Base-by-base conservation (phyloP, 2,329 filamentous ascomycete genomes). In the Aulographum hederae region DNA sequence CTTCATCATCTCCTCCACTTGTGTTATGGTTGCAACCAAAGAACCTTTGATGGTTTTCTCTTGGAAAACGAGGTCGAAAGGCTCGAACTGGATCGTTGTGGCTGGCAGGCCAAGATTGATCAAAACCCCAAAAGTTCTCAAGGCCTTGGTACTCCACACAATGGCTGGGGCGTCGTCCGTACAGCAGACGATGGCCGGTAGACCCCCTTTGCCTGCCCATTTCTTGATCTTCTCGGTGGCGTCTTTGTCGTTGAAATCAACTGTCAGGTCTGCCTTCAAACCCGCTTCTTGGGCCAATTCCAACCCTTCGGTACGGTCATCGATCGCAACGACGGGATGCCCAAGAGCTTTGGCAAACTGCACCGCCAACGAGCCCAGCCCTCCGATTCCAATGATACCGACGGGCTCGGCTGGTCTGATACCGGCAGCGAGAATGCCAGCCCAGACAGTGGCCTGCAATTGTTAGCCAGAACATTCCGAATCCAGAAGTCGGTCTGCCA, bases 271-370 rank as follows among this genome's bases (percentile, higher is more conserved):
- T 8, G 38, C 34, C 16, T 33, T 40, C 2, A 32, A 23, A 18
- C 14, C 11, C 16, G n/a, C 23, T 26, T 19, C 18, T 18, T 30
- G 14, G 13, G 13, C 30, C 2, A 32, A 15, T 4, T 18, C 25
- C 6, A 13, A 4, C 10, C 44, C 42, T 33, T 45, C 40, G n/a
- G 25, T 26, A 12, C 42, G 42, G 16, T 47, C 46, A 25, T 46
- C 42, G 28, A 46, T 45, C 12, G 45, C 44, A 13, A 45, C 34
- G 1, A 39, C 40, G 11, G 31, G 38, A 31, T 38, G 41, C 33
- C 21, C 46, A 30, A 4, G 41, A 43, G 18, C 45, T 43, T 43
- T 43, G 43, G 26, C 41, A 41, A n/a, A 44, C 46, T n/a, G 45
- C 41, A 44, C 43, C 27, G 18, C n/a, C 15, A 14, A 8, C 8